Conservation (phyloP, 2,329 filamentous ascomycete species). For the Neofusicoccum kwambonambiense region DNA sequence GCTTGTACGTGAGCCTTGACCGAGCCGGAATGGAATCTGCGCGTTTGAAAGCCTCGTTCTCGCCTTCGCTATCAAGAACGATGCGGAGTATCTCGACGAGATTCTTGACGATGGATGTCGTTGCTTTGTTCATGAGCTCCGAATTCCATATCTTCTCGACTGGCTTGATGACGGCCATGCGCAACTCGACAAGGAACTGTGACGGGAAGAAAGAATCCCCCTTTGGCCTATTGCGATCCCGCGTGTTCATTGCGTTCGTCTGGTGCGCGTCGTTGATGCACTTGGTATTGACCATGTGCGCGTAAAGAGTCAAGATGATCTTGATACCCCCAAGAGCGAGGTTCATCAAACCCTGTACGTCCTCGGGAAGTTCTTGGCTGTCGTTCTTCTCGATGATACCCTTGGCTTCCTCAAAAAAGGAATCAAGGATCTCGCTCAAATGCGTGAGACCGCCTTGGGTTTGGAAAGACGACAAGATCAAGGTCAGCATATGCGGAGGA, state of each 20-base stretch:
- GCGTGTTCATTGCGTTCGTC: slow-evolving; percentile 55
- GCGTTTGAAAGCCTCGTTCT: slow-evolving; percentile 63
- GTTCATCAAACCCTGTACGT: slow-evolving; percentile 35
- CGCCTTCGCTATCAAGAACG: slow-evolving; percentile 74
- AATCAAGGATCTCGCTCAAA: slow-evolving; percentile 69
- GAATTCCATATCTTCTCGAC: slow-evolving; percentile 83
- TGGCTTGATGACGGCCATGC: slow-evolving; percentile 74
- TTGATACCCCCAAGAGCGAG: slow-evolving; percentile 65
- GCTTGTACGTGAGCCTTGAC: slow-evolving; percentile 47
- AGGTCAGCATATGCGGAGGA: slow-evolving; percentile 51
- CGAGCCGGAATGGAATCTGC: slow-evolving; percentile 57
- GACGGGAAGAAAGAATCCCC: slow-evolving; percentile 63
- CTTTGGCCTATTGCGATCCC: slow-evolving; percentile 55
- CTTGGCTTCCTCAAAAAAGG: slow-evolving; percentile 63
- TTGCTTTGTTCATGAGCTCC: slow-evolving; percentile 75
- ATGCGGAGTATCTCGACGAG: slow-evolving; percentile 81
- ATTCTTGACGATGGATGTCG: slow-evolving; percentile 71
- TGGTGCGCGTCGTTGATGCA: slow-evolving; percentile 74
- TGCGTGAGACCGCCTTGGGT: slow-evolving; percentile 72
- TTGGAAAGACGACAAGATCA: slow-evolving; percentile 85
- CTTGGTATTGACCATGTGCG: slow-evolving; percentile 73
- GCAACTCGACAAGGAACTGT: slow-evolving; percentile 84
- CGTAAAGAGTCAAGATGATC: slow-evolving; percentile 81
- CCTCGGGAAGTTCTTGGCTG: slow-evolving; percentile 46
- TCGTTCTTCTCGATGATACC: slow-evolving; percentile 44